Base-by-base conservation (phyloP, 148 eudicot genomes). In the Nepenthes gracilis region DNA sequence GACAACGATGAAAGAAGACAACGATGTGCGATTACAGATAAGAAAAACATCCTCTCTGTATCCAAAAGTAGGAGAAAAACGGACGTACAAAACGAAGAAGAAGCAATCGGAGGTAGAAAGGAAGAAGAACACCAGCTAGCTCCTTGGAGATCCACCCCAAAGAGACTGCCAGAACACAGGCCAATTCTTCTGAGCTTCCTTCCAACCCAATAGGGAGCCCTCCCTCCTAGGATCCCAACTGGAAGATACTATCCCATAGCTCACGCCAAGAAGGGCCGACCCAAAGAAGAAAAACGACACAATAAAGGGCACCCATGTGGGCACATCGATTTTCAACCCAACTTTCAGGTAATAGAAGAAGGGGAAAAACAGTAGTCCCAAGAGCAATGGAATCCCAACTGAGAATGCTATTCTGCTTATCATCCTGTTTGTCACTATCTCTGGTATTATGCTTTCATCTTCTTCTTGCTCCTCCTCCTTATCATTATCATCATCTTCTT, bases 151-250 rank as follows among this genome's bases (percentile, higher is more conserved):
- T 12, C 63, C 63, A 60, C 75, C 73, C 35, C 81, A 40, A 59
- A 86, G 45, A 38, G 94, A 86, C 64, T 83, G 80, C 94, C 86
- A 86, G 43, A 86, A 86, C 62, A 86, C 94, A 69, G 94, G 94
- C 94, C 94, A 86, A 65, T 86, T 86, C 75, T 81, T 86, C 78
- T 75, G 62, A 73, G 94, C 94, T 53, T 86, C 94, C 38, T 66
- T 77, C 94, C 94, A 86, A 33, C 98, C 98, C 76, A 81, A 69
- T 6, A 82, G 54, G 35, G 98, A 93, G n/a, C 98, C 98, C 70
- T 93, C 95, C 73, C 98, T 88, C 72, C 84, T 35, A 5, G 99
- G 99, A 61, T 93, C 99, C 99, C 99, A 93, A 66, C 99, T 93
- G 14, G 95, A 69, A 35, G 99, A 88, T 66, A 93, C 99, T 68